Conservation (phyloP, 2,329 filamentous ascomycete species). For the Monosporascus sp. region DNA sequence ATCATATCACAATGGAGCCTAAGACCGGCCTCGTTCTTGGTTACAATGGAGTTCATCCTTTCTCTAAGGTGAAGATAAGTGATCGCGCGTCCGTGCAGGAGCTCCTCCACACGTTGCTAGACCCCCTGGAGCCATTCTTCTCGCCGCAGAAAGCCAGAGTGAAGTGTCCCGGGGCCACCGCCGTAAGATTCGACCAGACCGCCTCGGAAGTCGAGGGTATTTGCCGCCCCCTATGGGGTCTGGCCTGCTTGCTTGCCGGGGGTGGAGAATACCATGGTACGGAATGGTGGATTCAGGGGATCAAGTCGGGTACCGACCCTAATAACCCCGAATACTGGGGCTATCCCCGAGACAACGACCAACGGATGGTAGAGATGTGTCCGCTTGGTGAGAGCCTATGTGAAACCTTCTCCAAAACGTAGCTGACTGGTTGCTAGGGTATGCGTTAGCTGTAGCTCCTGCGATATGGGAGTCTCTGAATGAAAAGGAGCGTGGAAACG, state of each 20-base stretch:
- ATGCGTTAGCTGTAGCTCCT: constrained; percentile 63
- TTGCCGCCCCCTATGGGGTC: constrained; percentile 69
- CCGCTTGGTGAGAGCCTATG: constrained; percentile 50
- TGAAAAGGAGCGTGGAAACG: constrained; percentile 56
- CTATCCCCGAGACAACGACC: constrained; percentile 68
- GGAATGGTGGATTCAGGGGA: constrained; percentile 62
- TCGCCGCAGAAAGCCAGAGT: constrained; percentile 61
- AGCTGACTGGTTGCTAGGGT: constrained; percentile 37
- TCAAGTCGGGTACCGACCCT: constrained; percentile 67
- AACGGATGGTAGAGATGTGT: constrained; percentile 82
- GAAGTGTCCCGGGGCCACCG: constrained; percentile 62
- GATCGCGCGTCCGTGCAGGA: constrained; percentile 53
- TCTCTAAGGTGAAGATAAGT: constrained; percentile 44
- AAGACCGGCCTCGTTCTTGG: constrained; percentile 39
- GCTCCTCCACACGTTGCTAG: constrained; percentile 58
- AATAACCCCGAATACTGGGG: constrained; percentile 70
- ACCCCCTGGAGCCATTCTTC: constrained; percentile 67
- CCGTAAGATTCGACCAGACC: constrained; percentile 71
- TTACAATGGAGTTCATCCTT: constrained; percentile 49
- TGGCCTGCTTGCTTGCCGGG: constrained; percentile 65
- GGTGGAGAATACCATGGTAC: constrained; percentile 59
- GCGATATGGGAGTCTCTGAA: constrained; percentile 62
- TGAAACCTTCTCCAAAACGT: background rate
- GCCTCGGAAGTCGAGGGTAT: constrained; percentile 74
- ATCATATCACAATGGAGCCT: constrained; percentile 17